Conservation (phyloP, 1,284 basidiomycete species). For the Peniophora sp. region DNA sequence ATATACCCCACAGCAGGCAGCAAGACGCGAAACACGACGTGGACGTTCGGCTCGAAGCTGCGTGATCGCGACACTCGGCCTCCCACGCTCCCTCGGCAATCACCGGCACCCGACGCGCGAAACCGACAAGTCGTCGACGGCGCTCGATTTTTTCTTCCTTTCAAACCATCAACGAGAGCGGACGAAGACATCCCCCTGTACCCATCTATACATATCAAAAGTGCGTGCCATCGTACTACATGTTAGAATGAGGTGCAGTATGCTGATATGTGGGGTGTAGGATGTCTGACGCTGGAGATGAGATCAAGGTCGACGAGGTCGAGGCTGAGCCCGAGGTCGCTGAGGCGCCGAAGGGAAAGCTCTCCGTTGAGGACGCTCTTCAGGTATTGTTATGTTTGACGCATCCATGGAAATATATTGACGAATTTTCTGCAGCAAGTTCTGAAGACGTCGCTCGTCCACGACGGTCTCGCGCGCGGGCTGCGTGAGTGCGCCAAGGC, state of each 20-base stretch:
- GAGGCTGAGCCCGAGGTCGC: slow-evolving; percentile 79
- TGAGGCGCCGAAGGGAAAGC: slow-evolving; percentile 88
- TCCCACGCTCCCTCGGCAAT: too few relatives aligned
- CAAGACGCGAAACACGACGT: too few relatives aligned
- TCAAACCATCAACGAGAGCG: slow-evolving; percentile 83
- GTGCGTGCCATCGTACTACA: slow-evolving; percentile 24
- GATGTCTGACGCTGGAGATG: slow-evolving; percentile 99
- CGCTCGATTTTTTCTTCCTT: slow-evolving; percentile 23
- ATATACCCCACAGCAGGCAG: too few relatives aligned
- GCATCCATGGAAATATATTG: background rate
- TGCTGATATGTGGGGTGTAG: slow-evolving; percentile 22
- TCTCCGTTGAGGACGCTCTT: slow-evolving; percentile 96
- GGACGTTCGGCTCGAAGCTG: too few relatives aligned
- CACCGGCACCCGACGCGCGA: too few relatives aligned
- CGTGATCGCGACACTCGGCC: too few relatives aligned
- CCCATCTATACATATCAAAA: slow-evolving; percentile 33
- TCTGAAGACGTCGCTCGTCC: slow-evolving; percentile 92
- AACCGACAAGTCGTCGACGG: too few relatives aligned
- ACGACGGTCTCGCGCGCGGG: slow-evolving; percentile 97
- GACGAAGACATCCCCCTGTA: slow-evolving; percentile 72
- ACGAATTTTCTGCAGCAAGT: slow-evolving; percentile 56
- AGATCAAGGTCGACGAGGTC: slow-evolving; percentile 71
- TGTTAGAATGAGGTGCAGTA: background rate
- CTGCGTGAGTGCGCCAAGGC: slow-evolving; percentile 98
- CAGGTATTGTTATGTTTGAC: slow-evolving; percentile 48